phyloP scores from a whole-genome alignment of 495 filamentous ascomycete genomes.

The Peziza echinospora region DNA sequence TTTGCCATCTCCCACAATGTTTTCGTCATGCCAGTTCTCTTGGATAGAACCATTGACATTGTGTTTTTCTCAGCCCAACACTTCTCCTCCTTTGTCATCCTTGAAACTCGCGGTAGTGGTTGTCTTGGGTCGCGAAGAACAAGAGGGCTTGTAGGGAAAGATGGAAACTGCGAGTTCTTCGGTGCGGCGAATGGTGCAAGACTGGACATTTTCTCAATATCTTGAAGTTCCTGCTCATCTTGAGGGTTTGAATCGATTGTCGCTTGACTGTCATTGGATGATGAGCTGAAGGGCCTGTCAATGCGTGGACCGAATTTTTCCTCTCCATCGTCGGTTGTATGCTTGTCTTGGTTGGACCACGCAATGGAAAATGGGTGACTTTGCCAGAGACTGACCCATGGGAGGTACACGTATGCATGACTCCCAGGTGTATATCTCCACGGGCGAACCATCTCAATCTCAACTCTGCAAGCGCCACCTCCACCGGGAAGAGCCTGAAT shows the following conservation, averaged over 20 bases:
- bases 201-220: background rate
- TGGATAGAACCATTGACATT: slow-evolving; percentile 47
- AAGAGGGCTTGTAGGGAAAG: too few species aligned
- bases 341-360: slow-evolving; percentile 33
- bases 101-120: background rate
- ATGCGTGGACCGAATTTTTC: background rate
- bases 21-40: slow-evolving; percentile 72
- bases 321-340: background rate
- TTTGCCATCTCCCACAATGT: slow-evolving; percentile 46
- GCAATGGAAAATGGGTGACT: slow-evolving; percentile 87
- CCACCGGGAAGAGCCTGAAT: slow-evolving; percentile 66
- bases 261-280: background rate
- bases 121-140: background rate
- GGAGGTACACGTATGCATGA: slow-evolving; percentile 74
- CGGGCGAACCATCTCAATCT: slow-evolving; percentile 52
- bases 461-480: slow-evolving; percentile 45
- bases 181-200: background rate
- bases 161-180: too few species aligned
- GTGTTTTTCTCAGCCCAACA: slow-evolving; percentile 1
- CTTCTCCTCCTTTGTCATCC: background rate
- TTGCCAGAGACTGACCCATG: slow-evolving; percentile 52
- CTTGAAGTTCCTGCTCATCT: background rate
- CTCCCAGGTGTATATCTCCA: slow-evolving; percentile 64
- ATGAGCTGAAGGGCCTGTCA: background rate
- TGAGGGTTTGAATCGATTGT: background rate